Base-by-base conservation (phyloP, 225 moss, liverwort and hornwort species). In the Bryum argenteum region DNA sequence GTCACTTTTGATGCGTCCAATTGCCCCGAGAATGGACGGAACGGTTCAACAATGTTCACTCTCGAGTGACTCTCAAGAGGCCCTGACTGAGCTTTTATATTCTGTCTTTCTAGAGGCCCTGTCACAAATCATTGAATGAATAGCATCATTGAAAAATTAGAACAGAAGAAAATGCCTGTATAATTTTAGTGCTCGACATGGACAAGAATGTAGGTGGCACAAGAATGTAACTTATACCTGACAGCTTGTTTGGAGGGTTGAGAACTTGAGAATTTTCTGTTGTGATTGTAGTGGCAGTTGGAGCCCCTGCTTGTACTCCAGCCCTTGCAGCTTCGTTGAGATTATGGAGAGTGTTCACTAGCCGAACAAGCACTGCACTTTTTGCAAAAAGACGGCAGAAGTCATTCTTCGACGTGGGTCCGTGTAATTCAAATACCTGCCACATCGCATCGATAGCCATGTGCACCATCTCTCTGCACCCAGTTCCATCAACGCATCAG, bases 391-490 rank as follows among this genome's bases (percentile, higher is more conserved):
- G 91, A 64, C 94, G 90, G 71, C 97, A 94, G 45, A 98, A 92
- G 61, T 98, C 97, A 64, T 92, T 98, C 71, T 88, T 86, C 11
- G 91, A 86, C 14, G 92, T 81, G 55, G 93, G 72, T 16, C 86
- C 88, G 58, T 84, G 94, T 54, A 98, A 77, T 48, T 92, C 89
- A 73, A 98, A 92, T 33, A 98, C 92, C 88, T 92, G 89, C 88
- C 97, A 98, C 82, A 94, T 94, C 41, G 86, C 90, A 70, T 98
- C 94, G 68, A 98, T 87, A 22, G 94, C 94, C 73, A 94, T 83
- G 61, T 98, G 97, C 71, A 98, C 93, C 94, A 98, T 94, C 73
- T 98, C 97, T 83, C 97, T 98, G 88, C 82, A 79, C 59, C 77
- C 80, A 67, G 51, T 71, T 60, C 53, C 74, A 62, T 42, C 61